These are phyloP conservation scores for Lolium multiflorum DNA, from an alignment of 176 grass and related monocot genomes.

Conservation along the genomic window DNA sequence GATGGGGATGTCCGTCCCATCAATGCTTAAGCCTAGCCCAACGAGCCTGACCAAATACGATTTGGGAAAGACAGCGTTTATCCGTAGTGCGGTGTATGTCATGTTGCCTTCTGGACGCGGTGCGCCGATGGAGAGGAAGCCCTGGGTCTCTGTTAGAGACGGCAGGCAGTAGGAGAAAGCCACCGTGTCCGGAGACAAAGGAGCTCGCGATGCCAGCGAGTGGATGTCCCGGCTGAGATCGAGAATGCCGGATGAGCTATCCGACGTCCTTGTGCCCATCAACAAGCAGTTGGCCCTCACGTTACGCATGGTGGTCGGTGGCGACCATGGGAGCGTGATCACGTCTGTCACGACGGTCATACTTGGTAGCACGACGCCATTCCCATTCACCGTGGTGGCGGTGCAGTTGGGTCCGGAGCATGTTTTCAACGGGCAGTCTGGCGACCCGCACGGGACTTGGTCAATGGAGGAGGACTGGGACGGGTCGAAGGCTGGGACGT, in stretches of 20 bases:
- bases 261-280: not conserved
- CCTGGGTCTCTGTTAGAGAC: not conserved
- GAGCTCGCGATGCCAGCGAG: constrained; percentile 45
- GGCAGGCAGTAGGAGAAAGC: constrained; percentile 80
- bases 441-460: not conserved
- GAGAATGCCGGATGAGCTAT: not conserved
- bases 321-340: too few species aligned
- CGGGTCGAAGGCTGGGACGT: not conserved
- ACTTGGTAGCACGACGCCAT: not conserved
- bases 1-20: not conserved
- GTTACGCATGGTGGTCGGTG: not conserved
- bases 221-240: constrained; percentile 54
- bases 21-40: not conserved
- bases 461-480: not conserved
- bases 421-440: not conserved
- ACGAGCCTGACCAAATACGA: not conserved
- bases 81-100: not conserved
- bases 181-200: constrained; percentile 21
- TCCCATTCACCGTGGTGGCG: not conserved
- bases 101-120: not conserved
- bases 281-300: not conserved
- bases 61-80: too few species aligned
- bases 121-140: constrained; percentile 54
- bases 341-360: not conserved
- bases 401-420: not conserved